Evolutionary conservation across 768 basidiomycete species (phyloP).

Genomic region (Lentinula aciculospora): DNA sequence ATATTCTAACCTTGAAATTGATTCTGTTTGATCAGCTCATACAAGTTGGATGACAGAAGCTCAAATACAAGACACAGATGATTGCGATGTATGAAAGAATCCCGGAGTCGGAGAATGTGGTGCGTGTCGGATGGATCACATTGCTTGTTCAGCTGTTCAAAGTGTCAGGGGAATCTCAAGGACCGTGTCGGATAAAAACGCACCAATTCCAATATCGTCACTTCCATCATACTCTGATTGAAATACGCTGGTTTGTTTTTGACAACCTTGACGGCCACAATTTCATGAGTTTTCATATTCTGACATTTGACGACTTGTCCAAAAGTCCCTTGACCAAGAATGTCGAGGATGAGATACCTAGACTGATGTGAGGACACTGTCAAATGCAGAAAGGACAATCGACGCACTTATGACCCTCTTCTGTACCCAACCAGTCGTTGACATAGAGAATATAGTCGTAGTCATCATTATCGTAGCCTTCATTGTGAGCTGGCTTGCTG

Average conservation of each 20-base stretch:
- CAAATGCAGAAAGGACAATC: conserved; percentile 33
- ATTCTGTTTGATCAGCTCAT: conserved; percentile 99
- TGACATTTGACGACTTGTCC: conserved; percentile 99
- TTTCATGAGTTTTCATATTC: conserved; percentile 98
- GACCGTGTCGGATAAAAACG: conserved; percentile 23
- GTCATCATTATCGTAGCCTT: conserved; percentile 98
- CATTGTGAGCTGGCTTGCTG: conserved; percentile 91
- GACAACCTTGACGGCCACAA: conserved; percentile 98
- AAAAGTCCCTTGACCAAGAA: conserved; percentile 97
- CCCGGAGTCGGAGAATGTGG: conserved; percentile 90
- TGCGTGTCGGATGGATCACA: conserved; percentile 94
- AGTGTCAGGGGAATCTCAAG: not conserved
- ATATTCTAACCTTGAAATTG: conserved; percentile 76
- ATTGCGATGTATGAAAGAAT: conserved; percentile 94
- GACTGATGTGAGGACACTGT: conserved; percentile 32
- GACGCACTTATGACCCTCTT: conserved; percentile 80
- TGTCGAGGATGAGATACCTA: conserved; percentile 88
- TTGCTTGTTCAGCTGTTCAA: conserved; percentile 78
- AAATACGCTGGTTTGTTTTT: conserved; percentile 99
- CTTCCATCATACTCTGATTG: conserved; percentile 99
- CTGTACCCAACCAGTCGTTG: conserved; percentile 93
- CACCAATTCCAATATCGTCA: conserved; percentile 93
- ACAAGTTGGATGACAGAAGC: conserved; percentile 92
- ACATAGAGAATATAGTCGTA: conserved; percentile 99
- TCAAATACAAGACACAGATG: conserved; percentile 99